Evolutionary conservation across 2,329 filamentous ascomycete species (phyloP), one percentile per base, ranked within the genome.

Genomic region (Blastomyces silverae): DNA sequence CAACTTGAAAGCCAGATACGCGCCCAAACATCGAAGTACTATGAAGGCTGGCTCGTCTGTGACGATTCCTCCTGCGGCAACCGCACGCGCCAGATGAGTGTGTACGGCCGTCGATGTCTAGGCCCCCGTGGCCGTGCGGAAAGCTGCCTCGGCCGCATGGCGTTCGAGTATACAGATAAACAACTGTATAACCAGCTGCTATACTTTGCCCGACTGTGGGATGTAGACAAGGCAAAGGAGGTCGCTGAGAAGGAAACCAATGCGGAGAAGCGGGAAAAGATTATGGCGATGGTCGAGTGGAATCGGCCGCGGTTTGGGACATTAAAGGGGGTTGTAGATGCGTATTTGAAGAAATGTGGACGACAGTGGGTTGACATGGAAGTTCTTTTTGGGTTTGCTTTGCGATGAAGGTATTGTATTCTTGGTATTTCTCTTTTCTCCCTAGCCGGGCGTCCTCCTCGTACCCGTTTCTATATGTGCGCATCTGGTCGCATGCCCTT

Each of bases 311-410:
- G 91, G 67, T 97, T 97, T 74, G 84, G 78, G 13, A 91, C 89
- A 0, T 80, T 93, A 69, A 90, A 87, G 80, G 83, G 83, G 7
- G 86, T 92, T 17, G 90, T 96, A 5, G 91, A 93, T 69, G 86
- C 81, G 72, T 95, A 96, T 78, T 78, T 96, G 70, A 91, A 91
- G 72, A 94, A 93, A 79, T 96, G 92, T 76, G 92, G 92, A 34
- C 82, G 91, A 70, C 89, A 92, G 77, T 96, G 91, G 91, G 92
- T 97, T 62, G 89, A 91, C 70, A 97, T 96, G 92, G 91, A 94
- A 77, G 87, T 82, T 69, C 78, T 97, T 68, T 97, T 96, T 81
- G 84, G 85, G 68, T 83, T 85, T 78, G 82, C 80, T 66, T 72
- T 79, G 66, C 77, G 69, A 64, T 66, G 65, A 57, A 52, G 60